Evolutionary conservation across 192 early-diverging fungal species (phyloP).

Genomic region (Gaertneriomyces sp.): DNA sequence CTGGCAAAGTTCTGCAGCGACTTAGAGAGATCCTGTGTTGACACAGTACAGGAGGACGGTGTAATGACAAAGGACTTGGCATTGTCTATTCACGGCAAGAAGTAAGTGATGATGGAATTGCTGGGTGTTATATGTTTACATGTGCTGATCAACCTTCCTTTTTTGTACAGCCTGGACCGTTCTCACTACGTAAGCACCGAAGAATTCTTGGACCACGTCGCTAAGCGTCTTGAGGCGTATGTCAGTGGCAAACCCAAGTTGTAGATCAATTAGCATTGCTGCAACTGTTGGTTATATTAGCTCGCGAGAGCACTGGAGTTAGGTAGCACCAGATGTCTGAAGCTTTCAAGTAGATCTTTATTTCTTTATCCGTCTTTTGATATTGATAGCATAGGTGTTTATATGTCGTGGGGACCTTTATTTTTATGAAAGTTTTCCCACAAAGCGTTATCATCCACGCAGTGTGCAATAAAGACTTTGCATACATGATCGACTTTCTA

Average conservation of each 20-base stretch:
- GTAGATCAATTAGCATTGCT: too few relatives aligned
- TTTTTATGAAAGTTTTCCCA: too few relatives aligned
- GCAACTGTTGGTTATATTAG: too few relatives aligned
- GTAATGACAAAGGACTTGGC: constrained; percentile 99
- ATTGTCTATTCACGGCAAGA: constrained; percentile 86
- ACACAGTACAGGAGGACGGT: constrained; percentile 76
- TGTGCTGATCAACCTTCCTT: not conserved
- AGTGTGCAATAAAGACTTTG: too few relatives aligned
- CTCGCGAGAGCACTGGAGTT: too few relatives aligned
- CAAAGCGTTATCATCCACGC: too few relatives aligned
- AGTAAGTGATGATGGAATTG: constrained; percentile 25
- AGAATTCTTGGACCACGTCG: constrained; percentile 84
- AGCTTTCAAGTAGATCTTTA: too few relatives aligned
- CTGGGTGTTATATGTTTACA: not conserved
- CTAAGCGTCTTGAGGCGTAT: constrained; percentile 37
- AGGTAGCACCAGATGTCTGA: too few relatives aligned
- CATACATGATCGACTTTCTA: too few relatives aligned
- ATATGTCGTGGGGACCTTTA: too few relatives aligned
- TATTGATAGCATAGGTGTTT: too few relatives aligned
- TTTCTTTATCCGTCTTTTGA: too few relatives aligned
- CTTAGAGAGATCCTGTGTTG: constrained; percentile 84
- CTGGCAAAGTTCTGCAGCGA: constrained; percentile 70
- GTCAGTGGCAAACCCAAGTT: not conserved
- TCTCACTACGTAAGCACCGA: constrained; percentile 84
- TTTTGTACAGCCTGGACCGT: constrained; percentile 50